A percentile compares a stretch with the other conserved stretches of the same genome.
phyloP scores from a whole-genome alignment of 352 stramenopile genomes.

The Globisporangium perplexum region DNA sequence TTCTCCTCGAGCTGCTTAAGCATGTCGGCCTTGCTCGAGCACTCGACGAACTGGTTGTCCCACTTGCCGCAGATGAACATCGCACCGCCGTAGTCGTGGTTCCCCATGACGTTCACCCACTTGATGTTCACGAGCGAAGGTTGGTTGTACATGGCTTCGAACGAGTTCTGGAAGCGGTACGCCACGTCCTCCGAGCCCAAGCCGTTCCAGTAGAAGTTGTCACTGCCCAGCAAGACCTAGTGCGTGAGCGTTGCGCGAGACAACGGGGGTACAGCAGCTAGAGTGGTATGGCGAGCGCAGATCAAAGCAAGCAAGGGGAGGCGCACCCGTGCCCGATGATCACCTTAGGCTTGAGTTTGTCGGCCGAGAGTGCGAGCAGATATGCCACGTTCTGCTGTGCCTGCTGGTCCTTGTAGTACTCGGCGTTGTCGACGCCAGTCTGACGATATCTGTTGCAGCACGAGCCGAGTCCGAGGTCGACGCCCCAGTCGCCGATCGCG shows the following conservation, averaged over 20 bases:
- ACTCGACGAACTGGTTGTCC: conserved; percentile 62
- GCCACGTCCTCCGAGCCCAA: conserved; percentile 54
- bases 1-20: conserved; percentile 63
- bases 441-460: conserved; percentile 72
- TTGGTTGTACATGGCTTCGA: conserved; percentile 61
- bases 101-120: conserved; percentile 69
- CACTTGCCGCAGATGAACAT: conserved; percentile 72
- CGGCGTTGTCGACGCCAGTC: conserved; percentile 38
- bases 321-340: conserved; percentile 52
- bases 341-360: conserved; percentile 50
- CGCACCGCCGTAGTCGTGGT: conserved; percentile 68
- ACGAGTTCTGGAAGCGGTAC: conserved; percentile 61
- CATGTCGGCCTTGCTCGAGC: conserved; percentile 43
- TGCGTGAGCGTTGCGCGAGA: not conserved
- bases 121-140: conserved; percentile 39
- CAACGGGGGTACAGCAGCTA: not conserved
- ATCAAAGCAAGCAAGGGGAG: not conserved
- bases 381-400: conserved; percentile 60
- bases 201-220: conserved; percentile 74
- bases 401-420: conserved; percentile 74
- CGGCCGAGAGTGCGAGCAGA: conserved; percentile 52
- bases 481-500: conserved; percentile 66
- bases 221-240: conserved; percentile 12
- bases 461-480: conserved; percentile 52
- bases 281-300: not conserved